A percentile compares a stretch with the other conserved stretches of the same genome.
Conservation (phyloP, 306 rosid species). For the Lagenaria siceraria region DNA sequence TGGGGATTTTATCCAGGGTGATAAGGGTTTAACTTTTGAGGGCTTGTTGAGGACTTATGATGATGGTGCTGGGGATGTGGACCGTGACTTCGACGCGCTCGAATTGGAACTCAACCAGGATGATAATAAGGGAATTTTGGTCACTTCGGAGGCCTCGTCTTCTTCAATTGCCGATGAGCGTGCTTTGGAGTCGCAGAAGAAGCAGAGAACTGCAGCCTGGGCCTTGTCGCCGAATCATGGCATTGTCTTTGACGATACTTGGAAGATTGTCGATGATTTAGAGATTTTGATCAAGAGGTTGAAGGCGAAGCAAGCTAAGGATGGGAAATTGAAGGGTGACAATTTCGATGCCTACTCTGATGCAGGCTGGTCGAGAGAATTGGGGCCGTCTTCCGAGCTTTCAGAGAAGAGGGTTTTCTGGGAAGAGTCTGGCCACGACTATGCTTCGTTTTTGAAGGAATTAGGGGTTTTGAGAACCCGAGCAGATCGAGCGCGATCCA, state of each 20-base stretch:
- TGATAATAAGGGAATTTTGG: conserved; percentile 28
- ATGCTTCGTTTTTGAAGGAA: conserved; percentile 58
- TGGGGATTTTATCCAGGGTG: conserved; percentile 75
- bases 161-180: conserved; percentile 76
- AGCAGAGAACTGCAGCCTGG: conserved; percentile 98
- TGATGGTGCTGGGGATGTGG: conserved; percentile 97
- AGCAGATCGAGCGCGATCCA: conserved; percentile 77
- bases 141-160: conserved; percentile 66
- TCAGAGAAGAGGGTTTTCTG: conserved; percentile 70
- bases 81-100: conserved; percentile 93
- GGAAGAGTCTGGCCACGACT: conserved; percentile 92
- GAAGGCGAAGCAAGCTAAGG: conserved; percentile 73
- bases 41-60: conserved; percentile 89
- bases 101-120: conserved; percentile 51
- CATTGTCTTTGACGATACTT: conserved; percentile 87
- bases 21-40: conserved; percentile 78
- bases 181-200: conserved; percentile 70
- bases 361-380: conserved; percentile 94
- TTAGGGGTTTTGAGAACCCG: conserved; percentile 66
- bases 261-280: conserved; percentile 96
- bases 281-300: conserved; percentile 71
- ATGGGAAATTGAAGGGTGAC: conserved; percentile 70
- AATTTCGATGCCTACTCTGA: conserved; percentile 78
- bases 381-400: conserved; percentile 77
- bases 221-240: conserved; percentile 93